Evolutionary conservation across 1,284 basidiomycete genomes (phyloP), one percentile per base, ranked within the genome.

Genomic region (Hymenochaete sp.): DNA sequence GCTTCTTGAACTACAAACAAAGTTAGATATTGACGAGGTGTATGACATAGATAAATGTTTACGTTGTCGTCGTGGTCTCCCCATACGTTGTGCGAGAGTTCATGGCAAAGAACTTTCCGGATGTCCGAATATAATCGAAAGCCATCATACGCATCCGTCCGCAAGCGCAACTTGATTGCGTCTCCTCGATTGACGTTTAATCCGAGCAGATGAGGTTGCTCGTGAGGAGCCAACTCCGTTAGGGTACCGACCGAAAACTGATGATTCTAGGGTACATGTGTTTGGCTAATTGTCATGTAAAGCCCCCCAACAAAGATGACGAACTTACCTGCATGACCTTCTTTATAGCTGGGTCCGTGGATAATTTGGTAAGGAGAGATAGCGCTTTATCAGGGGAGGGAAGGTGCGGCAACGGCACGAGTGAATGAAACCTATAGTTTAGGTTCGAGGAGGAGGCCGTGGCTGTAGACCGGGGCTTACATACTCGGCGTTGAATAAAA

Each of bases 171-270:
- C 56, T 78, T 77, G 53, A 87, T 82, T 24, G 68, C 62, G 55
- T 77, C 64, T 0, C 84, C 83, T 0, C 62, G 65, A 47, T 78
- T 78, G 39, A 73, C 71, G 57, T 88, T 88, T 36, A 86, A 66
- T 0, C 86, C 85, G 4, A 86, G 68, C 8, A 87, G 61, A 14
- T 75, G 65, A 0, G 84, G 82, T 45, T 82, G 72, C 56, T 85
- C 81, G 50, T 82, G 81, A 0, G 82, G 82, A 24, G 82, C 81
- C 29, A 87, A 72, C 60, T 87, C 82, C 0, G 81, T 84, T 19
- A 86, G 66, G 3, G 80, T 52, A 0, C 77, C 76, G 3, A 87
- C 78, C 2, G 74, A 65, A 53, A 83, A 78, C 45, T 72, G 59
- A 59, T 87, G 80, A 48, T 64, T 67, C 52, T 70, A 71, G n/a